phyloP scores from a whole-genome alignment of 2,329 filamentous ascomycete species.

The Aspergillus quadrilineatus region DNA sequence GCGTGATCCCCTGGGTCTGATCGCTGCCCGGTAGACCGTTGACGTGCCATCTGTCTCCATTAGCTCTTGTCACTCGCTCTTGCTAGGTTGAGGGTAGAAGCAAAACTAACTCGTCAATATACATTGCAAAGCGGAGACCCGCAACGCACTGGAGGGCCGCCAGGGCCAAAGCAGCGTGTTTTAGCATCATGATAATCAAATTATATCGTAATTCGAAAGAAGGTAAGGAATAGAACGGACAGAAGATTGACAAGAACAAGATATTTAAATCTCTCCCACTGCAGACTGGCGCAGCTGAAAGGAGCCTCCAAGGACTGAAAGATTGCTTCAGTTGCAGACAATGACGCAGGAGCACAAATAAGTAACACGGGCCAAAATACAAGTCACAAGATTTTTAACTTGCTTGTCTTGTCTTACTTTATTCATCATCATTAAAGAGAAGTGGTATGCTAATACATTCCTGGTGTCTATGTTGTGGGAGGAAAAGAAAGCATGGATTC shows the following conservation, averaged over 20 bases:
- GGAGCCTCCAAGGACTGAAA: not conserved
- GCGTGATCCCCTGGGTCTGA: conserved; percentile 49
- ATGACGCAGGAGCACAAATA: not conserved
- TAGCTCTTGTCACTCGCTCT: not conserved
- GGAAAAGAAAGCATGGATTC: not conserved
- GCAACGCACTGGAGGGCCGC: conserved; percentile 31
- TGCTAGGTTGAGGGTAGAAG: not conserved
- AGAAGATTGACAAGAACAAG: not conserved
- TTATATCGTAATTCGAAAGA: not conserved
- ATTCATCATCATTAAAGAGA: not conserved
- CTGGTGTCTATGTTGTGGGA: not conserved
- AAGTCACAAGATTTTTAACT: not conserved
- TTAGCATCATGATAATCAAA: conserved; percentile 25
- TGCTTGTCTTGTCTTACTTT: not conserved
- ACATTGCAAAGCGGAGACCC: conserved; percentile 43
- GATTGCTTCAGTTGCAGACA: not conserved
- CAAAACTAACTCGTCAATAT: conserved; percentile 48
- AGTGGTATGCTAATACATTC: conserved; percentile 1
- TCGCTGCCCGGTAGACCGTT: conserved; percentile 33
- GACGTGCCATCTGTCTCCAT: conserved; percentile 42
- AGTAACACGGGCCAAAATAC: not conserved
- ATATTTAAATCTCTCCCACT: not conserved
- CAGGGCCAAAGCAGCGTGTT: conserved; percentile 28
- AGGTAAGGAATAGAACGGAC: not conserved
- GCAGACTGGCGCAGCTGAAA: not conserved